phyloP scores from a whole-genome alignment of 495 filamentous ascomycete species.

The Daldinia grandis region DNA sequence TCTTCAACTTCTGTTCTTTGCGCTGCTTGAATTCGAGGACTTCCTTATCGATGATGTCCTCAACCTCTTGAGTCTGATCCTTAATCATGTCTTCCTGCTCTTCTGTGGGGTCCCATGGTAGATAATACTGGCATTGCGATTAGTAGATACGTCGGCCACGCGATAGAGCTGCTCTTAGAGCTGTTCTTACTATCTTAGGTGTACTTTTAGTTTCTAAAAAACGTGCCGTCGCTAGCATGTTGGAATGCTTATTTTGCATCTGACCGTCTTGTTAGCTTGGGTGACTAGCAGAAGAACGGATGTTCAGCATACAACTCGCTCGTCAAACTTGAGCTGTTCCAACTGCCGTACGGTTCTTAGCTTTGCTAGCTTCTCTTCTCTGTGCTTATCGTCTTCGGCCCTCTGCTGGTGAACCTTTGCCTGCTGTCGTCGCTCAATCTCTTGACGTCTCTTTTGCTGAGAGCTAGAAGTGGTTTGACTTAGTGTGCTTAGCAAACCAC shows the following conservation, averaged over 20 bases:
- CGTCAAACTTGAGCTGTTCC: slow-evolving; percentile 81
- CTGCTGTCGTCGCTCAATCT: slow-evolving; percentile 90
- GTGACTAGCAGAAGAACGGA: not conserved
- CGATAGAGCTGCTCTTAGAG: slow-evolving; percentile 39
- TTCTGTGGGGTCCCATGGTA: slow-evolving; percentile 79
- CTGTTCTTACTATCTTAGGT: slow-evolving; percentile 76
- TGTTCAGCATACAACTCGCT: slow-evolving; percentile 70
- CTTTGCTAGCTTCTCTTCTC: slow-evolving; percentile 67
- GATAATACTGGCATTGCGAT: slow-evolving; percentile 74
- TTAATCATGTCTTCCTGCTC: slow-evolving; percentile 59
- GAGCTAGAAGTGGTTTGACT: slow-evolving; percentile 75
- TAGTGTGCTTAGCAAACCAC: slow-evolving; percentile 84
- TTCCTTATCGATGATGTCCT: slow-evolving; percentile 58
- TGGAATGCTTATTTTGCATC: slow-evolving; percentile 82
- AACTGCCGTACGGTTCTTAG: slow-evolving; percentile 65
- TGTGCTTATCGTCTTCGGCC: slow-evolving; percentile 70
- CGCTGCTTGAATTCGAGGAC: slow-evolving; percentile 52
- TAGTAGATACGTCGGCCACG: slow-evolving; percentile 20
- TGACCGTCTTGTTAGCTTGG: slow-evolving; percentile 52
- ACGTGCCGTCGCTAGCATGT: slow-evolving; percentile 74
- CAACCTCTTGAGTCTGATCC: slow-evolving; percentile 55
- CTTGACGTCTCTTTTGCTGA: slow-evolving; percentile 77
- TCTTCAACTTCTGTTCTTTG: slow-evolving; percentile 45
- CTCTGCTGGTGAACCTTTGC: slow-evolving; percentile 80
- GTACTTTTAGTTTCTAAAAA: slow-evolving; percentile 77